Evolutionary conservation across 345 rosid species (phyloP), one percentile per base, ranked within the genome.

Genomic region (Melaleuca alternifolia): DNA sequence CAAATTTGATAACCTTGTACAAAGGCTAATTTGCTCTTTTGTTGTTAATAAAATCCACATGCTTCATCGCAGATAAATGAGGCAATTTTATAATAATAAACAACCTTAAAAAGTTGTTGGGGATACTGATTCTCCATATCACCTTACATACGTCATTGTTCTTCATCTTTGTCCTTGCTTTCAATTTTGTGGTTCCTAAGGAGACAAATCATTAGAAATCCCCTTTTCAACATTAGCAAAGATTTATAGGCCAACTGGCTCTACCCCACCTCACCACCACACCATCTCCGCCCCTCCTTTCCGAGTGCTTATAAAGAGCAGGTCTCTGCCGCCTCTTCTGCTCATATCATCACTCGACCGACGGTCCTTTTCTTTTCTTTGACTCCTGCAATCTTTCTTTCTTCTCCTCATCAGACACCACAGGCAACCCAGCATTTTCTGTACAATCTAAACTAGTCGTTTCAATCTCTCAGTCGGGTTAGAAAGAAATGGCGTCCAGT

Each of bases 231-330:
- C 91, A 88, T 86, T 87, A 85, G 85, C 90, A 88, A 87, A 91
- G 91, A 91, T 91, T 84, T 94, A 86, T 83, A 62, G 50, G 89
- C 88, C 94, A 91, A 89, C 88, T 93, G 88, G 93, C 92, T 79
- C 86, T 83, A 88, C 92, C 94, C 93, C 89, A 90, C 93, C 83
- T 16, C 85, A 61, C 56, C 84, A 85, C 52, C 84, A 3, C 57
- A 54, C 83, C 81, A 87, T 91, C 94, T 81, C 89, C 75, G 24
- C 65, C 86, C 51, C 85, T 88, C 44, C 56, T 11, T 88, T 48
- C 30, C 85, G 76, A 24, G 75, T 85, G 92, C 94, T 88, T 96
- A 96, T 96, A 96, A 94, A 93, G 89, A 87, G 94, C 91, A 87
- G 62, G 84, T 89, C 87, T 56, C 88, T 75, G 90, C 92, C 91